A percentile compares a stretch with the other conserved stretches of the same genome.
phyloP scores from a whole-genome alignment of 768 basidiomycete species.

The Hygrophoropsis aurantiaca region DNA sequence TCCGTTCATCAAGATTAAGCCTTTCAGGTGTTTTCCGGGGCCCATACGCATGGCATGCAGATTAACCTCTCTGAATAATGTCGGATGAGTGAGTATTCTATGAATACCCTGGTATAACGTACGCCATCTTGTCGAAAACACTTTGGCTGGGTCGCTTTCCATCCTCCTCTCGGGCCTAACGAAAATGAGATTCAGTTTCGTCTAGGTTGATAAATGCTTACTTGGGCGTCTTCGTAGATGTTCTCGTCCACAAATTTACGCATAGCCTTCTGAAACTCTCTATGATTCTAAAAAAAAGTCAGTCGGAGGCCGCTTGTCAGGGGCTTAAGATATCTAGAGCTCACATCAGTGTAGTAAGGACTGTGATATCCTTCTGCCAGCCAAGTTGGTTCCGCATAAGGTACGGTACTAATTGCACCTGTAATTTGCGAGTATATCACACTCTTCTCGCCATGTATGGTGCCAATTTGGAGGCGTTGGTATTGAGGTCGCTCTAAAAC shows the following conservation, averaged over 20 bases:
- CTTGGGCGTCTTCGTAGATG: conserved; percentile 46
- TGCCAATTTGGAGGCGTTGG: conserved; percentile 72
- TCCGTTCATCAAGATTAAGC: conserved; percentile 71
- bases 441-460: conserved; percentile 59
- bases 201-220: conserved; percentile 17
- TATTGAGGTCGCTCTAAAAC: conserved; percentile 77
- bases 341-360: conserved; percentile 68
- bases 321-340: conserved; percentile 11
- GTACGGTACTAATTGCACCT: conserved; percentile 71
- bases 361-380: conserved; percentile 64
- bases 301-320: not conserved
- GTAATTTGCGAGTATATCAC: conserved; percentile 46
- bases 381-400: conserved; percentile 91
- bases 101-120: not conserved
- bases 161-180: conserved; percentile 72
- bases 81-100: not conserved
- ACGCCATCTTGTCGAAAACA: conserved; percentile 85
- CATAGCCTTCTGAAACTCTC: conserved; percentile 43
- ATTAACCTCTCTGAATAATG: conserved; percentile 51
- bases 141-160: conserved; percentile 83
- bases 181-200: conserved; percentile 6
- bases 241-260: conserved; percentile 69
- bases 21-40: conserved; percentile 83
- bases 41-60: conserved; percentile 91
- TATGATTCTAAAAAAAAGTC: conserved; percentile 42